These are phyloP conservation scores for Aureobasidium sp. DNA, from an alignment of 2,329 filamentous ascomycete genomes.

Conservation along the genomic window DNA sequence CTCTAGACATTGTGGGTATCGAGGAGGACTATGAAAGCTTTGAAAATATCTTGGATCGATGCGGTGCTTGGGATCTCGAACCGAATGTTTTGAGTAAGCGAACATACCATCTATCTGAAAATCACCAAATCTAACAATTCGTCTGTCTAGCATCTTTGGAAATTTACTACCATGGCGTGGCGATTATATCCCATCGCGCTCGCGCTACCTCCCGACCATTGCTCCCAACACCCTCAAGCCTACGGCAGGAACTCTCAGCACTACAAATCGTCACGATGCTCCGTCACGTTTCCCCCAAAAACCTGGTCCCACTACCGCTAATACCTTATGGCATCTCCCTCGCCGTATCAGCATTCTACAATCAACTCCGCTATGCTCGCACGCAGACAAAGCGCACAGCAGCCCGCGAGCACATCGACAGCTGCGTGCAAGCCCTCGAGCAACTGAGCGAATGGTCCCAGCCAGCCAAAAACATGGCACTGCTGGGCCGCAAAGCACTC, in stretches of 20 bases:
- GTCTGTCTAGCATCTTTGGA: constrained; percentile 40
- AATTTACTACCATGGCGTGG: constrained; percentile 51
- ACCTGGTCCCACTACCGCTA: constrained; percentile 47
- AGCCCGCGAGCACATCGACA: constrained; percentile 17
- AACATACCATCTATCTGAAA: background rate
- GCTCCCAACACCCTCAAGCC: constrained; percentile 44
- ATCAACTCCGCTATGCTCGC: constrained; percentile 41
- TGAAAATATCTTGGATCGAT: constrained; percentile 37
- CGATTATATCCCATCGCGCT: constrained; percentile 50
- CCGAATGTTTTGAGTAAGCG: constrained; percentile 31
- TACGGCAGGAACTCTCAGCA: constrained; percentile 50
- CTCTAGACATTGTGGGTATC: constrained; percentile 38
- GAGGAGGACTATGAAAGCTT: constrained; percentile 42
- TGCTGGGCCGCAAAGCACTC: constrained; percentile 16
- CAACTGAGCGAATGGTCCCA: constrained; percentile 13
- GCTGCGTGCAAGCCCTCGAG: constrained; percentile 16
- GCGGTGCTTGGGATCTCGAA: constrained; percentile 32
- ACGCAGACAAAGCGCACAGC: constrained; percentile 11
- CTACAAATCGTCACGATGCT: constrained; percentile 47
- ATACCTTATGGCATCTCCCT: constrained; percentile 51
- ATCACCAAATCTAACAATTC: constrained; percentile 20
- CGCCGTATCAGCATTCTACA: constrained; percentile 50
- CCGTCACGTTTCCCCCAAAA: constrained; percentile 38
- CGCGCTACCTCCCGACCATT: constrained; percentile 32
- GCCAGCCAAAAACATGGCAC: constrained; percentile 16